Evolutionary conservation across 805 yeast species (phyloP).

Genomic region (Naumovozyma dairenensis): DNA sequence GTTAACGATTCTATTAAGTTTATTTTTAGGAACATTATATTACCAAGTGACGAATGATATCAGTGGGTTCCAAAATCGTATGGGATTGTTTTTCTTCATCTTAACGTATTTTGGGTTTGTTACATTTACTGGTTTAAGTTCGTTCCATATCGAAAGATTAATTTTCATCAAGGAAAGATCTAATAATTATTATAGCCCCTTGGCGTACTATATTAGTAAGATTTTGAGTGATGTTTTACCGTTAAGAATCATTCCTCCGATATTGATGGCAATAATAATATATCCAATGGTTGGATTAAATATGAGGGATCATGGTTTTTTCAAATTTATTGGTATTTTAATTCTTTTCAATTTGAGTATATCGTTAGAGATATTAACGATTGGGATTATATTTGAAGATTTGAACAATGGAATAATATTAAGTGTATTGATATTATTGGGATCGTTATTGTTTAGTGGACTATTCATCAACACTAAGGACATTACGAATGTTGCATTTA

Average conservation of each 20-base stretch:
- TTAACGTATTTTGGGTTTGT: slow-evolving; percentile 90
- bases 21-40: slow-evolving; percentile 78
- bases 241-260: slow-evolving; percentile 84
- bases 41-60: slow-evolving; percentile 79
- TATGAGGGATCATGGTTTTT: slow-evolving; percentile 63
- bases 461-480: slow-evolving; percentile 78
- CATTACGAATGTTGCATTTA: slow-evolving; percentile 43
- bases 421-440: slow-evolving; percentile 74
- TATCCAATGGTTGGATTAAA: slow-evolving; percentile 89
- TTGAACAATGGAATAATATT: slow-evolving; percentile 86
- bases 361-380: slow-evolving; percentile 71
- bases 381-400: slow-evolving; percentile 81
- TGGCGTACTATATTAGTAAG: slow-evolving; percentile 77
- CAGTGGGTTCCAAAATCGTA: slow-evolving; percentile 90
- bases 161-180: slow-evolving; percentile 90
- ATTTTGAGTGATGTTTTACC: slow-evolving; percentile 89
- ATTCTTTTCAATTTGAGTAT: slow-evolving; percentile 81
- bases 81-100: slow-evolving; percentile 86
- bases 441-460: slow-evolving; percentile 88
- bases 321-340: slow-evolving; percentile 57
- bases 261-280: slow-evolving; percentile 64
- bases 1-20: slow-evolving; percentile 64
- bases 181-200: slow-evolving; percentile 84
- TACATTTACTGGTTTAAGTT: slow-evolving; percentile 80
- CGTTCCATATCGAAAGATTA: slow-evolving; percentile 80